These are phyloP conservation scores for Penicillium paradoxum DNA, from an alignment of 495 filamentous ascomycete species.

Conservation along the genomic window DNA sequence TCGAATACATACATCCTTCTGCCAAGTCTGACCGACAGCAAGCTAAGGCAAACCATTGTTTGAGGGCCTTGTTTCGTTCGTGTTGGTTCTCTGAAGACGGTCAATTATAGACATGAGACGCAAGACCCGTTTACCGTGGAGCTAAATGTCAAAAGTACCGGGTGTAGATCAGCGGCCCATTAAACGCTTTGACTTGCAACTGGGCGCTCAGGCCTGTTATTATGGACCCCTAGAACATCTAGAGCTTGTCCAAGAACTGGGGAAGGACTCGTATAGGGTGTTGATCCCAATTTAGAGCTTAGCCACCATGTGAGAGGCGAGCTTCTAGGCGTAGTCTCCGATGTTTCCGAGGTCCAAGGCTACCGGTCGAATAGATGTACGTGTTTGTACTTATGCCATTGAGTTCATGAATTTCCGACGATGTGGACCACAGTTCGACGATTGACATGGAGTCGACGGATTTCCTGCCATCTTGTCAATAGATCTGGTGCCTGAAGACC, in stretches of 20 bases:
- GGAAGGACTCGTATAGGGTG: slow-evolving; percentile 6
- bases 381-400: not conserved
- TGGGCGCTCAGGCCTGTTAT: not conserved
- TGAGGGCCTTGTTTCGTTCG: not conserved
- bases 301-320: not conserved
- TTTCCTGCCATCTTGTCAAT: too few species aligned
- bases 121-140: not conserved
- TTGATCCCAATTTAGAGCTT: slow-evolving; percentile 11
- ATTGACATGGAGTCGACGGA: not conserved
- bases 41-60: too few species aligned
- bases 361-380: not conserved
- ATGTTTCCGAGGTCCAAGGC: not conserved
- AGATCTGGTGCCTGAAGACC: too few species aligned
- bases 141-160: slow-evolving; percentile 6
- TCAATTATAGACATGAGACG: not conserved
- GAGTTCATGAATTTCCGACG: not conserved
- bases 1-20: too few species aligned
- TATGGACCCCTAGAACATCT: not conserved
- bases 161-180: slow-evolving; percentile 11
- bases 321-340: not conserved
- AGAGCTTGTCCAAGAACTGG: not conserved
- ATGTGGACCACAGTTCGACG: not conserved
- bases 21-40: too few species aligned
- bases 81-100: too few species aligned
- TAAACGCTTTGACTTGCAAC: not conserved